Base-by-base conservation (phyloP, 2,329 filamentous ascomycete species). In the Acephala macrosclerotiorum region DNA sequence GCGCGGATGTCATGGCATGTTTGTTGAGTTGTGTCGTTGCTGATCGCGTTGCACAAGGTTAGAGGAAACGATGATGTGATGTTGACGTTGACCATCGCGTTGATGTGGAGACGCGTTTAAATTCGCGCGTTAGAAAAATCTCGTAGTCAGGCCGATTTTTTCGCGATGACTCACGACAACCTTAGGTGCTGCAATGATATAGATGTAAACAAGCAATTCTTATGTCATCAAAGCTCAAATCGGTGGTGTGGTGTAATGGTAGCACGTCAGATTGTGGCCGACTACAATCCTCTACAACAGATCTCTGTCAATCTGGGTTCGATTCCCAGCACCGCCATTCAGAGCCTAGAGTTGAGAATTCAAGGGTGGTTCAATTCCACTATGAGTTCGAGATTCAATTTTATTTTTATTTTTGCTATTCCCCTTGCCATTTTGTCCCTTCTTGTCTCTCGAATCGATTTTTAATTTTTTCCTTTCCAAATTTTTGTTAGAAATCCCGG, bases 1-100 rank as follows among this genome's bases (percentile, higher is more conserved):
- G 40, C 42, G 57, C 65, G 61, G 72, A 70, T 74, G 78, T 84
- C 85, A 88, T 88, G 80, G 80, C 82, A 85, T 83, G 76, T 67
- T 76, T 70, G 68, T 38, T 61, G 33, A 36, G 49, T 11, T 35
- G 36, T 18, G 11, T 49, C 20, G 5, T 7, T 49, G 25, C 45
- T 8, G 9, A n/a, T 40, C 38, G 11, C 26, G 20, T 22, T 20
- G 22, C 8, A 36, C 8, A 29, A 42, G 18, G 29, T n/a, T 47
- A 60, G 36, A 20, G 61, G 59, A 66, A 56, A 25, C 20, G 18
- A 51, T 49, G 16, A 58, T 16, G 35, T 51, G 33, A n/a, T 33
- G 33, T 64, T 22, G 56, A n/a, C 45, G 49, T 45, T 22, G 33
- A 36, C 18, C 51, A 58, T 56, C 60, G 36, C 45, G 61, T 66